Percentiles rank a stretch among this genome's conserved stretches.
Evolutionary conservation across 306 rosid species (phyloP).

Genomic region (Fragaria vesca): DNA sequence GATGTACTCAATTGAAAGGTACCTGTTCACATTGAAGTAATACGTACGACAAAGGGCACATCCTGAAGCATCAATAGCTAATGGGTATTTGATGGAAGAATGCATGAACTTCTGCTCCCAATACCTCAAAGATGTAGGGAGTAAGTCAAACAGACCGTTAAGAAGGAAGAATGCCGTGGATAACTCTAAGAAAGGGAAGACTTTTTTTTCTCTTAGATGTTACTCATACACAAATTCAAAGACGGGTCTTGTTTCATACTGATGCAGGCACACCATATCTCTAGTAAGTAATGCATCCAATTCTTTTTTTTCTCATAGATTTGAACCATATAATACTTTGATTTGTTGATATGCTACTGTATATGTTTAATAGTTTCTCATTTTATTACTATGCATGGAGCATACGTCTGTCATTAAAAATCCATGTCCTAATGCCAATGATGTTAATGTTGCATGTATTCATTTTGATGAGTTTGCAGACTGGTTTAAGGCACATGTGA

Average conservation of each 20-base stretch:
- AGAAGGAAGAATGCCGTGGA: background rate
- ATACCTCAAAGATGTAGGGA: background rate
- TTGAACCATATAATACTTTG: no score
- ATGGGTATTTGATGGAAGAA: background rate
- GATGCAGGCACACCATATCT: no score
- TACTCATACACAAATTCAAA: background rate
- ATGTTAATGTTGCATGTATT: no score
- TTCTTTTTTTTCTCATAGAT: no score
- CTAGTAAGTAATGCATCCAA: no score
- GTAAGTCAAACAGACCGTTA: background rate
- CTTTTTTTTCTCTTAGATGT: background rate
- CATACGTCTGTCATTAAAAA: no score
- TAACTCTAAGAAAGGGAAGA: background rate
- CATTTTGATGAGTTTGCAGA: no score
- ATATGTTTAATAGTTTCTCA: no score
- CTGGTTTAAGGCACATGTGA: no score
- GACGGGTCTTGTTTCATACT: background rate
- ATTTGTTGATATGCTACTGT: no score
- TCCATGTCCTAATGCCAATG: no score
- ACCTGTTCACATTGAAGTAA: background rate
- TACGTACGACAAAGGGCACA: background rate
- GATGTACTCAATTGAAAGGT: background rate
- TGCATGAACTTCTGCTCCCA: background rate
- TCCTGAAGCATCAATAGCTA: background rate
- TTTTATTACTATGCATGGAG: no score